These are phyloP conservation scores for Castanea sativa DNA, from an alignment of 306 rosid species.

Conservation along the genomic window DNA sequence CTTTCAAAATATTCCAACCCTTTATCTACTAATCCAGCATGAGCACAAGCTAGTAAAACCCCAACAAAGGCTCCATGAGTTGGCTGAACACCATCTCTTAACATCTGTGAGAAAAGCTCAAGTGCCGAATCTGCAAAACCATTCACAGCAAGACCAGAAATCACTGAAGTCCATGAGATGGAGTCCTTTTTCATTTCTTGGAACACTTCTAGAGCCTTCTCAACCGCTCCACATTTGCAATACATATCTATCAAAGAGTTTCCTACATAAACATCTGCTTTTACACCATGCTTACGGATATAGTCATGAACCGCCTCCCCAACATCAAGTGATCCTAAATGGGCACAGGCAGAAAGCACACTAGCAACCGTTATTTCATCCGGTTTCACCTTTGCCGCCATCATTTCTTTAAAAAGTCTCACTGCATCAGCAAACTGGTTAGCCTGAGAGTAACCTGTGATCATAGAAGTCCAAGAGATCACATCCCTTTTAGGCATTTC, in stretches of 20 bases:
- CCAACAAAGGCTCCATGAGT: conserved; percentile 74
- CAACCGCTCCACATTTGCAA: conserved; percentile 78
- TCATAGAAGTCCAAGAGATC: conserved; percentile 84
- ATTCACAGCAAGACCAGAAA: conserved; percentile 84
- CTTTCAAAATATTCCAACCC: conserved; percentile 71
- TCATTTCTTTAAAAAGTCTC: conserved; percentile 76
- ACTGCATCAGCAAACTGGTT: conserved; percentile 54
- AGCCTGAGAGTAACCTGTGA: conserved; percentile 72
- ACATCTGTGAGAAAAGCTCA: conserved; percentile 58
- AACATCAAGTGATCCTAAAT: conserved; percentile 71
- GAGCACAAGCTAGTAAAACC: conserved; percentile 75
- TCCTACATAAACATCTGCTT: conserved; percentile 64
- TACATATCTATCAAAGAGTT: conserved; percentile 83
- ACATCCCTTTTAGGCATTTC: conserved; percentile 68
- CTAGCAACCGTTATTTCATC: conserved; percentile 66
- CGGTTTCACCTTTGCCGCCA: conserved; percentile 66
- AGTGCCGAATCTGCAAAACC: conserved; percentile 71
- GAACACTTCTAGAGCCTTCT: conserved; percentile 71
- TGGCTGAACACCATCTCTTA: conserved; percentile 55
- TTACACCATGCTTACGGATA: conserved; percentile 48
- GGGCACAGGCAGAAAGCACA: conserved; percentile 92
- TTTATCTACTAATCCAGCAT: conserved; percentile 73
- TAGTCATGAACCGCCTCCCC: conserved; percentile 66
- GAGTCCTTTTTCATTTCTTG: conserved; percentile 60
- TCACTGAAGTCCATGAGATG: conserved; percentile 69